These are phyloP conservation scores for Chaetomiaceae sp. DNA, from an alignment of 2,329 filamentous ascomycete genomes.

Conservation along the genomic window DNA sequence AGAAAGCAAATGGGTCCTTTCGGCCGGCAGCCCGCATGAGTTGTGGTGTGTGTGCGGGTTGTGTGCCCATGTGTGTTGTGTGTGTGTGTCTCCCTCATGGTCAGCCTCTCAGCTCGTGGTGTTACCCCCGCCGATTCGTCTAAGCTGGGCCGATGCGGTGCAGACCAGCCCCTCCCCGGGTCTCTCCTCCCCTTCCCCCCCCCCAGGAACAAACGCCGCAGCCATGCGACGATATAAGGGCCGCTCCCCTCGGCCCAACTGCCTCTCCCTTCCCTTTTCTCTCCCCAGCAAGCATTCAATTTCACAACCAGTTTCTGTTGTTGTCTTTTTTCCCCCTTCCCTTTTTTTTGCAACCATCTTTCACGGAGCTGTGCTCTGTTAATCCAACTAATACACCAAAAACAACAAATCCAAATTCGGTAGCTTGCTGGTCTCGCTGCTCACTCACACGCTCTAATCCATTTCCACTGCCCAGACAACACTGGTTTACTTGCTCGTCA, in stretches of 20 bases:
- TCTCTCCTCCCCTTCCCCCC: constrained; percentile 27
- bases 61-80: too few species aligned
- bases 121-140: constrained; percentile 19
- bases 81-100: constrained; percentile 5
- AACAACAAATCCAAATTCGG: constrained; percentile 30
- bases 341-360: constrained; percentile 14
- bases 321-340: constrained; percentile 30
- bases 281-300: constrained; percentile 62
- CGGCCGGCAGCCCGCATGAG: constrained; percentile 18
- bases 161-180: constrained; percentile 18
- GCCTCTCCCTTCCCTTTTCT: constrained; percentile 39
- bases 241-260: constrained; percentile 32
- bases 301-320: constrained; percentile 49
- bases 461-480: constrained; percentile 37
- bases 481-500: constrained; percentile 51
- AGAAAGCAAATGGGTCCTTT: too few species aligned
- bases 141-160: constrained; percentile 22
- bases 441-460: constrained; percentile 26
- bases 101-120: constrained; percentile 17
- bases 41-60: too few species aligned
- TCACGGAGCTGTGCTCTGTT: constrained; percentile 35
- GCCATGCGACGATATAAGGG: constrained; percentile 37
- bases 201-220: constrained; percentile 29
- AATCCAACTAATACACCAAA: constrained; percentile 28
- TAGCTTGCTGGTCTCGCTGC: constrained; percentile 43